A percentile compares a stretch with the other conserved stretches of the same genome.
Evolutionary conservation across 2,329 filamentous ascomycete species (phyloP).

Genomic region (Clarireedia hainanense): DNA sequence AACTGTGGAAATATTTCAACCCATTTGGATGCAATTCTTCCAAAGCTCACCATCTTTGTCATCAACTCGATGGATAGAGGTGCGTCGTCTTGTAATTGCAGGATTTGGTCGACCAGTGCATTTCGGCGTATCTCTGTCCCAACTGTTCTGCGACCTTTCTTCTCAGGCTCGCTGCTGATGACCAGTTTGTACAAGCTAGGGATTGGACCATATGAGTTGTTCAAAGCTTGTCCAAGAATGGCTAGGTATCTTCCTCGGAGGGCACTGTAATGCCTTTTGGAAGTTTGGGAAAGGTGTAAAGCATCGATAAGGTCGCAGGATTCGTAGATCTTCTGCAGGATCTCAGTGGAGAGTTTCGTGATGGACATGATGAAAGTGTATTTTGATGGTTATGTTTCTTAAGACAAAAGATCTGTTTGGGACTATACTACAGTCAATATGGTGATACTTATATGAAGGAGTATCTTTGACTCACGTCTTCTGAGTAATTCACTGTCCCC

Average conservation of each 20-base stretch:
- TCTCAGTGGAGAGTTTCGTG: conserved; percentile 25
- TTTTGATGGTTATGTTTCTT: background rate
- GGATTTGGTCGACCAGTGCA: conserved; percentile 19
- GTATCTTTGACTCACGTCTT: too few species aligned
- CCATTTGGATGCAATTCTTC: conserved; percentile 25
- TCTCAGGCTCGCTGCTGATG: conserved; percentile 23
- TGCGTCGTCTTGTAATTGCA: conserved; percentile 15
- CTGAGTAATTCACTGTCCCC: too few species aligned
- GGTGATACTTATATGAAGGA: too few species aligned
- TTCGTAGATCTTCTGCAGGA: conserved; percentile 27
- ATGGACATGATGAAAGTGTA: conserved; percentile 21
- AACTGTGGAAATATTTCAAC: conserved; percentile 27
- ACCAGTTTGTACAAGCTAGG: conserved; percentile 24
- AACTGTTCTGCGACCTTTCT: conserved; percentile 21
- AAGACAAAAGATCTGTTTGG: too few species aligned
- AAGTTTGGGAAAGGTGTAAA: conserved; percentile 25
- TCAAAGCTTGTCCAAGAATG: conserved; percentile 20
- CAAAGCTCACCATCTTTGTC: conserved; percentile 26
- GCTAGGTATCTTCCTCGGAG: conserved; percentile 22
- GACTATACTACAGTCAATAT: too few species aligned
- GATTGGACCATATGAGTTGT: conserved; percentile 25
- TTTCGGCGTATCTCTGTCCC: conserved; percentile 25
- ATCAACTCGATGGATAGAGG: conserved; percentile 24
- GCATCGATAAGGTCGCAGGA: conserved; percentile 23
- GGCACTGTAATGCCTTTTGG: conserved; percentile 20